Evolutionary conservation across 2,329 filamentous ascomycete genomes (phyloP), one percentile per base, ranked within the genome.

Genomic region (Sporothrix brunneoviolacea): DNA sequence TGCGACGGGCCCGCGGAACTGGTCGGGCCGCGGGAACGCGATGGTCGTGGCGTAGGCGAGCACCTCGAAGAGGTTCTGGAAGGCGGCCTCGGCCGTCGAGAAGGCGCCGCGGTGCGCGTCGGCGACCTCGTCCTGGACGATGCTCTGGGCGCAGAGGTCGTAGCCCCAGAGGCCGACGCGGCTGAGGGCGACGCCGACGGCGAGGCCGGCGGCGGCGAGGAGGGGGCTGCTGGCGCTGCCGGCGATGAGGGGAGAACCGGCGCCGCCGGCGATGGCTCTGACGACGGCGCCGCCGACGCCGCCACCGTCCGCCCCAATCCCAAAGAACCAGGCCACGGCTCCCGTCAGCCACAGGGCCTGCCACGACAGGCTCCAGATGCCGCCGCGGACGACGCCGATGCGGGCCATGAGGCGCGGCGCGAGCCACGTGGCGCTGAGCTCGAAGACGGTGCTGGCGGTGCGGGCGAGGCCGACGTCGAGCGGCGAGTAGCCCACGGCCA

Each of bases 51-150:
- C 72, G 60, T 80, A 89, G 0, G 84, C 82, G 1, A 82, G 64
- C 42, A 89, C 71, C 63, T 90, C 85, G 54, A 88, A 88, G 1
- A 77, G 57, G 54, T 82, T 89, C 61, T 90, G 86, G 35, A 82
- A 72, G 0, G 80, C 75, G 8, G 81, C 76, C 62, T 91, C 86
- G 8, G 80, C 75, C 0, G 83, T 70, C 0, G 84, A 88, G 57
- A 91, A 90, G 0, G 73, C 68, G 1, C 83, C 86, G n/a, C 86
- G 77, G 35, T 71, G 62, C n/a, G 71, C 65, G 15, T 70, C 66
- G 36, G 76, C 70, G 18, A 83, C 73, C 48, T 76, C 79, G 59
- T 83, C 77, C 60, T 85, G 82, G 0, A 84, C 69, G 27, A 84
- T 75, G 24, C 73, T 69, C 59, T 85, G 81, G 1, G 71, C 73